Evolutionary conservation across 306 rosid species (phyloP), one percentile per base, ranked within the genome.

Genomic region (Betula pendula): DNA sequence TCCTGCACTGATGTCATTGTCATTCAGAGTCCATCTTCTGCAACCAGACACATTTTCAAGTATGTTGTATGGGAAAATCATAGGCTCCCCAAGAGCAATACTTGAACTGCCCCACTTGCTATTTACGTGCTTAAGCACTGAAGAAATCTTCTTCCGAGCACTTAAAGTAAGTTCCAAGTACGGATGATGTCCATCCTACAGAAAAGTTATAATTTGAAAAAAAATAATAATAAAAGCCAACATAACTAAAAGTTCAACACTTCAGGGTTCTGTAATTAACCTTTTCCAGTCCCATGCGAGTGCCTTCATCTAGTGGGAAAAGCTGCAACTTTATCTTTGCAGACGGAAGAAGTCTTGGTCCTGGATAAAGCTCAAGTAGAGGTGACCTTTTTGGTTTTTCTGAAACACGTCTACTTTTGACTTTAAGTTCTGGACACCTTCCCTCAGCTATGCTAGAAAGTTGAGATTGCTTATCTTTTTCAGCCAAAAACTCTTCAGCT

Each of bases 101-200:
- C 80, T 83, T 75, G 92, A 89, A 75, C 85, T 75, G 47, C 89
- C 98, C 98, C 97, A 95, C 89, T 95, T 95, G 70, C 79, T 81
- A 68, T 78, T 85, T 58, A 95, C 82, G 84, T 87, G 98, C 83
- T 82, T 85, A 44, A 95, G 79, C 50, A 95, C 92, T 49, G 97
- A 90, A 76, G 96, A 88, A 25, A 95, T 92, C 87, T 89, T 95
- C 89, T 95, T 92, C 70, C 78, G 81, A 55, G 87, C 86, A 59
- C 83, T 87, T 65, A 95, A 88, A 38, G 85, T 88, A 79, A 95
- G 97, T 77, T 95, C 97, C 85, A 95, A 81, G 77, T 87, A 78
- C 6, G 98, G 97, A 84, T 89, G 82, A 66, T 84, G 74, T 42
- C 97, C 97, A 75, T 85, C 97, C 98, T 92, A 78, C 48, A 84